Conservation (phyloP, 108 stramenopile genomes). For the Nitzschia sp. region DNA sequence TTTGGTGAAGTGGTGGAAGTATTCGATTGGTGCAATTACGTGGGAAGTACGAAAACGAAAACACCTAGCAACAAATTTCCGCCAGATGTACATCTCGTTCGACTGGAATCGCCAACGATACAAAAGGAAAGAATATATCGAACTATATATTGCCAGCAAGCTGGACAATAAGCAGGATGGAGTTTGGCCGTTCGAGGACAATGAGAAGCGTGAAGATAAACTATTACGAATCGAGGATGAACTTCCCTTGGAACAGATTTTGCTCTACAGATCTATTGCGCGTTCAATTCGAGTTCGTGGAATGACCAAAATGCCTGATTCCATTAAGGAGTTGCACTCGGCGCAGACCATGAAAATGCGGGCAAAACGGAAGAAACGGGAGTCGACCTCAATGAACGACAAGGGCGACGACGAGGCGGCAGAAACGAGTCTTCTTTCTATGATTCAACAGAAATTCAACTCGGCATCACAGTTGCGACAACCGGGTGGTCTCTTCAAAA, state of each 20-base stretch:
- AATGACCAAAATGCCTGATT: conserved; percentile 28
- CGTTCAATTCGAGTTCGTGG: conserved; percentile 46
- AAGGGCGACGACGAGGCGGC: background rate
- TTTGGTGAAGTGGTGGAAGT: conserved; percentile 69
- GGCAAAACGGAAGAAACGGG: background rate
- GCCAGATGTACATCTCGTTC: conserved; percentile 33
- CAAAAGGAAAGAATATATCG: conserved; percentile 64
- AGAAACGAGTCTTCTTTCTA: background rate
- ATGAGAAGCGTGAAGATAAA: conserved; percentile 32
- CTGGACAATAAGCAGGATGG: conserved; percentile 21
- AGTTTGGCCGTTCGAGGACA: conserved; percentile 16
- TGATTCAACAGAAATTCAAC: conserved; percentile 10
- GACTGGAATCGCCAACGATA: conserved; percentile 57
- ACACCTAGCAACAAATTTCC: conserved; percentile 31
- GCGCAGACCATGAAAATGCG: background rate
- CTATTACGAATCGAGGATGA: conserved; percentile 57
- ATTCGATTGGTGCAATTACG: conserved; percentile 44
- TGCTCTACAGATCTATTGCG: conserved; percentile 61
- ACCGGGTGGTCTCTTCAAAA: conserved; percentile 1
- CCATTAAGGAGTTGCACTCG: conserved; percentile 25
- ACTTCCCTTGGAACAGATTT: conserved; percentile 69
- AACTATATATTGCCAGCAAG: conserved; percentile 49
- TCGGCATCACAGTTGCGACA: background rate
- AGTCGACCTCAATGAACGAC: background rate
- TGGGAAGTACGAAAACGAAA: conserved; percentile 59